phyloP scores from a whole-genome alignment of 1,284 basidiomycete species.

The Austropuccinia psidii region DNA sequence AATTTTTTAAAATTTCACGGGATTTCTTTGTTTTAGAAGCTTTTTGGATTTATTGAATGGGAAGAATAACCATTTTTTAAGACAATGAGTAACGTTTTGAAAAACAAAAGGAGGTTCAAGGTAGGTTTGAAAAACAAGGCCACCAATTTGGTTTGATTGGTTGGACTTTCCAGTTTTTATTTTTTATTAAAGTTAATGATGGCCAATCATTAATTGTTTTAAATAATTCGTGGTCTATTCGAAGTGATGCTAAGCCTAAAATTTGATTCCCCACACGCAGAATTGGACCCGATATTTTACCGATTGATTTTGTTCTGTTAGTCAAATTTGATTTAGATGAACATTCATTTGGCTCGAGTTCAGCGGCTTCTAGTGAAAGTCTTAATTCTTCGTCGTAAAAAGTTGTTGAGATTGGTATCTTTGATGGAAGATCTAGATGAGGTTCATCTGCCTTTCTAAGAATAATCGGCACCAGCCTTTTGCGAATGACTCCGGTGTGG shows the following conservation, averaged over 20 bases:
- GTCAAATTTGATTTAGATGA: not conserved
- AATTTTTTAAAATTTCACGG: too few relatives aligned
- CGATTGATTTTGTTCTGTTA: slow-evolving; percentile 7
- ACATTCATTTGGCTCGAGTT: not conserved
- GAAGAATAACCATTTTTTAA: too few relatives aligned
- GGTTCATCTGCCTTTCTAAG: slow-evolving; percentile 45
- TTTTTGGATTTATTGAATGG: too few relatives aligned
- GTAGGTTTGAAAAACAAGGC: too few relatives aligned
- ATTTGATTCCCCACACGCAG: not conserved
- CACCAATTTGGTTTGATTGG: slow-evolving; percentile 13
- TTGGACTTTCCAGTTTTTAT: slow-evolving; percentile 5
- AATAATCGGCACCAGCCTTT: slow-evolving; percentile 74
- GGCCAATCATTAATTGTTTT: not conserved
- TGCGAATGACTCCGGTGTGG: slow-evolving; percentile 84
- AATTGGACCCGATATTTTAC: slow-evolving; percentile 19
- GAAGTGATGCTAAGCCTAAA: slow-evolving; percentile 4
- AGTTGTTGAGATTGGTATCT: not conserved
- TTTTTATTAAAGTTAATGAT: not conserved
- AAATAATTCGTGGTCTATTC: slow-evolving; percentile 22
- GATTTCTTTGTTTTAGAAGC: too few relatives aligned
- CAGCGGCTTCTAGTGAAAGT: not conserved
- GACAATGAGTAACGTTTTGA: too few relatives aligned
- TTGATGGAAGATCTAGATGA: not conserved
- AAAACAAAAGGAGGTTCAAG: too few relatives aligned
- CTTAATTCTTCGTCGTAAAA: not conserved